These are phyloP conservation scores for Dittrichia graveolens DNA, from an alignment of 129 eudicot species.

Conservation along the genomic window DNA sequence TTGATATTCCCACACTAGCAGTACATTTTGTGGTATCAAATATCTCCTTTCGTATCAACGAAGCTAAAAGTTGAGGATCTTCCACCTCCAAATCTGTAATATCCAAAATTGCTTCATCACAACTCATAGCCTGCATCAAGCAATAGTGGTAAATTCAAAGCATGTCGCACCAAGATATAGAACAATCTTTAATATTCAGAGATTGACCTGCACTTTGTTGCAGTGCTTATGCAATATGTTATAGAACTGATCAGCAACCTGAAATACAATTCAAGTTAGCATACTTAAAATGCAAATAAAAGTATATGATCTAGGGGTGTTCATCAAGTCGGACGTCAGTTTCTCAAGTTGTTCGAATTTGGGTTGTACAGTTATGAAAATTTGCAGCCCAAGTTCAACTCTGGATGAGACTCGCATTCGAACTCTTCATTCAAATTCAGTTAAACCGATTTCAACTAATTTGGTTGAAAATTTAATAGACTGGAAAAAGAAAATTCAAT, in stretches of 20 bases:
- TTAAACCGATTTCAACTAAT: too few relatives aligned
- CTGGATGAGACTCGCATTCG: too few relatives aligned
- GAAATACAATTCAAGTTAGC: slow-evolving; percentile 28
- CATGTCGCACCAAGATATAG: neutral
- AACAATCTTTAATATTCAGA: neutral
- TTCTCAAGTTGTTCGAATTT: too few relatives aligned
- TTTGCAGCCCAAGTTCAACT: too few relatives aligned
- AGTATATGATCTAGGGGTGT: neutral
- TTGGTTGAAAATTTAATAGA: too few relatives aligned
- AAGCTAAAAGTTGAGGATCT: slow-evolving; percentile 70
- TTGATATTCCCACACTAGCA: slow-evolving; percentile 86
- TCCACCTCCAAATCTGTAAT: slow-evolving; percentile 61
- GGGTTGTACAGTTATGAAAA: too few relatives aligned
- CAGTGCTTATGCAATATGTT: slow-evolving; percentile 85
- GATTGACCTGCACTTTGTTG: slow-evolving; percentile 80
- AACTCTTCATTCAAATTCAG: too few relatives aligned
- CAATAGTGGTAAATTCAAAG: slow-evolving; percentile 15
- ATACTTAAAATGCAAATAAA: neutral
- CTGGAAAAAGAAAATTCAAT: too few relatives aligned
- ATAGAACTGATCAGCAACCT: slow-evolving; percentile 97
- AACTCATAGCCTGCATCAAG: slow-evolving; percentile 80
- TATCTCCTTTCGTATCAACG: slow-evolving; percentile 75
- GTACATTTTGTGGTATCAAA: slow-evolving; percentile 81
- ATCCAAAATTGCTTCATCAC: slow-evolving; percentile 96
- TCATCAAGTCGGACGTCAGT: too few relatives aligned